These are phyloP conservation scores for Kitagawia praeruptora DNA, from an alignment of 129 eudicot species.

Conservation along the genomic window DNA sequence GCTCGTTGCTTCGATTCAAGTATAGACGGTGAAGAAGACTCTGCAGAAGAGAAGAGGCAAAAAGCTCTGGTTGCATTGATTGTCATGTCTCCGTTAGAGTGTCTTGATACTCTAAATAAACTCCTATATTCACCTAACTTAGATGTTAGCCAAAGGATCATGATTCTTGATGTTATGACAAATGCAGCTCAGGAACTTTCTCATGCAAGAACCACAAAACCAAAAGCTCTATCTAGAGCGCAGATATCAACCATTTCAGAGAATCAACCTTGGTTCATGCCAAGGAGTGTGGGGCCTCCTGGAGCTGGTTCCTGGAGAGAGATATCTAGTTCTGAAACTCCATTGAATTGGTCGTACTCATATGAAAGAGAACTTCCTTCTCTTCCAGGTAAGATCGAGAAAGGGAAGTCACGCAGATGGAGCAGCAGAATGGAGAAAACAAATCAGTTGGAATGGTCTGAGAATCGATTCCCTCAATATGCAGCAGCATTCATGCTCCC, in stretches of 20 bases:
- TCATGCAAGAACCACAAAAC: conserved; percentile 31
- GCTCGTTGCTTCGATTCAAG: conserved; percentile 75
- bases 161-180: conserved; percentile 87
- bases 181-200: conserved; percentile 84
- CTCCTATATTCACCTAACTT: conserved; percentile 74
- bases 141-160: conserved; percentile 81
- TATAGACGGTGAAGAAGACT: conserved; percentile 84
- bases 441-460: conserved; percentile 50
- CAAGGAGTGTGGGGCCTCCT: conserved; percentile 58
- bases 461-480: conserved; percentile 69
- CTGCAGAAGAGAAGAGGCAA: conserved; percentile 87
- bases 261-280: conserved; percentile 80
- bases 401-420: conserved; percentile 86
- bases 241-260: conserved; percentile 57
- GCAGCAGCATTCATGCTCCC: conserved; percentile 99
- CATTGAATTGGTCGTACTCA: conserved; percentile 61
- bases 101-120: conserved; percentile 58
- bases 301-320: conserved; percentile 80
- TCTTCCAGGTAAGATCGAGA: conserved; percentile 39
- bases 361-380: conserved; percentile 86
- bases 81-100: conserved; percentile 58
- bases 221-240: conserved; percentile 30
- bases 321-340: conserved; percentile 50
- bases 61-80: conserved; percentile 63
- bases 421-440: conserved; percentile 23